These are phyloP conservation scores for Sequoiadendron giganteum DNA, from an alignment of 75 land plant species.

Conservation along the genomic window DNA sequence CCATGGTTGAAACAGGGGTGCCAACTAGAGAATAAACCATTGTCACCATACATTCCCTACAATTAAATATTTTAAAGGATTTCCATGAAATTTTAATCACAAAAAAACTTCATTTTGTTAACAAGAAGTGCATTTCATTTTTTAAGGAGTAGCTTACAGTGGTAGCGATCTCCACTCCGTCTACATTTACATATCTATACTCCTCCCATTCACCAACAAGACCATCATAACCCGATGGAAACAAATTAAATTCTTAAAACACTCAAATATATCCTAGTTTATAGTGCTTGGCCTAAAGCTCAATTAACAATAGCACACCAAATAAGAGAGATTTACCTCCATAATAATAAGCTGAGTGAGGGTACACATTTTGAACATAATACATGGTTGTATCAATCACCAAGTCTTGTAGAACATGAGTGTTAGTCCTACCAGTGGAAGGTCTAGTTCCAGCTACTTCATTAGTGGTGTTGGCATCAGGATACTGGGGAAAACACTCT, in stretches of 20 bases:
- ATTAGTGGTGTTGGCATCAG: not conserved
- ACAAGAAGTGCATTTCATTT: not conserved
- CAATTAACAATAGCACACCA: too few species aligned
- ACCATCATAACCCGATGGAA: too few species aligned
- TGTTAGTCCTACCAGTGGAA: conserved; percentile 24
- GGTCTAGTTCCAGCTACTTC: not conserved
- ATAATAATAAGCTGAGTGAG: conserved; percentile 11
- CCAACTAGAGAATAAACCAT: conserved; percentile 49
- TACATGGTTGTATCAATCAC: conserved; percentile 35
- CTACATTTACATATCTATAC: conserved; percentile 45
- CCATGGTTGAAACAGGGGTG: conserved; percentile 30
- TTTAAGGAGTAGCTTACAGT: conserved; percentile 21
- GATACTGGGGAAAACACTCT: conserved; percentile 2
- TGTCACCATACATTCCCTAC: conserved; percentile 69
- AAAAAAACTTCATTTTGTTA: too few species aligned
- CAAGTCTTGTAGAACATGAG: conserved; percentile 28
- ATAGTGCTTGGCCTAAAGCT: not conserved
- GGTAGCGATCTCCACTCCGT: conserved; percentile 57
- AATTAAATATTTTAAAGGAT: not conserved
- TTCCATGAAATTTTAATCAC: not conserved
- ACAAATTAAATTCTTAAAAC: too few species aligned
- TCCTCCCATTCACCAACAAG: too few species aligned
- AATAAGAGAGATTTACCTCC: conserved; percentile 16
- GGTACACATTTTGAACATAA: conserved; percentile 54
- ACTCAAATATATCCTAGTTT: too few species aligned